Percentiles rank a stretch among this genome's conserved stretches.
phyloP scores from a whole-genome alignment of 2,329 filamentous ascomycete species.

The Aspergillus brunneoviolaceus region DNA sequence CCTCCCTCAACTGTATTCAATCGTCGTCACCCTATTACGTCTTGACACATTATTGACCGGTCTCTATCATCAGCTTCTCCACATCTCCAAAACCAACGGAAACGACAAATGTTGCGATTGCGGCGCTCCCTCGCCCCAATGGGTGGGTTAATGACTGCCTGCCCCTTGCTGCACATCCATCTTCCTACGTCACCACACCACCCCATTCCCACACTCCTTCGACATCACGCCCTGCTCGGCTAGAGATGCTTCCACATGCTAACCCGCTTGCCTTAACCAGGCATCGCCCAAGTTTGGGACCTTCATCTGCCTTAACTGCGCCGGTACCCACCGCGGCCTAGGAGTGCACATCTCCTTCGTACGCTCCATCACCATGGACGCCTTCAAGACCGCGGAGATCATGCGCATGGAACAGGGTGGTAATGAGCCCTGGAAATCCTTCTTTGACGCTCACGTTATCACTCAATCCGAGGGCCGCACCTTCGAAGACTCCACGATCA shows the following conservation, averaged over 20 bases:
- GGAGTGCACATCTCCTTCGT: constrained; percentile 99
- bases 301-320: constrained; percentile 97
- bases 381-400: constrained; percentile 91
- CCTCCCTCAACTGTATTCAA: background rate
- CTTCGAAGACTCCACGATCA: constrained; percentile 86
- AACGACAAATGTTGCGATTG: constrained; percentile 96
- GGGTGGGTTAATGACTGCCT: constrained; percentile 59
- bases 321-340: constrained; percentile 88
- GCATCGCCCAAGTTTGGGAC: constrained; percentile 92
- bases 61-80: constrained; percentile 65
- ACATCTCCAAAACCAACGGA: constrained; percentile 84
- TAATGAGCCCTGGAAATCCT: constrained; percentile 81
- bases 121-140: constrained; percentile 92
- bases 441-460: constrained; percentile 73
- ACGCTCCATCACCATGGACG: constrained; percentile 96
- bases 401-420: constrained; percentile 90
- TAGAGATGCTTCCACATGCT: background rate
- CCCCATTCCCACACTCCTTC: background rate
- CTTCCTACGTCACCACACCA: background rate
- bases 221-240: background rate
- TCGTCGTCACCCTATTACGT: constrained; percentile 16
- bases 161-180: background rate
- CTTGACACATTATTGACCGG: constrained; percentile 8
- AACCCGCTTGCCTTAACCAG: constrained; percentile 35
- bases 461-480: constrained; percentile 66